phyloP scores from a whole-genome alignment of 1,139 yeast genomes.

The Scheffersomyces quercinus region DNA sequence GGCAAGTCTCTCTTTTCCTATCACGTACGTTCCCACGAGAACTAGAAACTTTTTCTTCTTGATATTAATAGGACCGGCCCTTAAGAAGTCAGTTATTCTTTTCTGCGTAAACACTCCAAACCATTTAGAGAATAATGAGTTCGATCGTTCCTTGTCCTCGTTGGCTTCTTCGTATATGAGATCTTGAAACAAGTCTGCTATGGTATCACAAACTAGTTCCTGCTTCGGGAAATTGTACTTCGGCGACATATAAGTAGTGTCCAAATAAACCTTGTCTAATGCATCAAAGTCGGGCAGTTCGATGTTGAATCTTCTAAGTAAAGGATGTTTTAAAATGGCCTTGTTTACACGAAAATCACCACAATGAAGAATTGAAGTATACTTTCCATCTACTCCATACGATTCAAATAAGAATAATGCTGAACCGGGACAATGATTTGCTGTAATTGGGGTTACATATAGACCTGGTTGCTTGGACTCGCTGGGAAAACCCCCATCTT shows the following conservation, averaged over 20 bases:
- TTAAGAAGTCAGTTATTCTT: conserved; percentile 45
- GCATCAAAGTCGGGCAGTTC: conserved; percentile 6
- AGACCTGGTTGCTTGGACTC: conserved; percentile 43
- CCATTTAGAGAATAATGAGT: conserved; percentile 32
- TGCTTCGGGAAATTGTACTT: conserved; percentile 78
- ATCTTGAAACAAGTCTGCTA: conserved; percentile 55
- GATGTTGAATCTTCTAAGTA: conserved; percentile 33
- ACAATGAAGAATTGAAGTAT: conserved; percentile 64
- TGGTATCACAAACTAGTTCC: conserved; percentile 57
- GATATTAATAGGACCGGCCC: not conserved
- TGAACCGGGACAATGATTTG: conserved; percentile 97
- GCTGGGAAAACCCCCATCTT: conserved; percentile 14
- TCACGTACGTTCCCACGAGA: conserved; percentile 85
- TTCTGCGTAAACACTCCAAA: conserved; percentile 40
- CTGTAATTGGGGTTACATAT: conserved; percentile 67
- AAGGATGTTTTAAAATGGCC: conserved; percentile 39
- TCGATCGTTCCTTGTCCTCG: conserved; percentile 8
- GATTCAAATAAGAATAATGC: conserved; percentile 75
- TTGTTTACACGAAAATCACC: conserved; percentile 84
- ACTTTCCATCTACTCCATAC: conserved; percentile 21
- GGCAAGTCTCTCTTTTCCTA: conserved; percentile 89
- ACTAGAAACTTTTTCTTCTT: conserved; percentile 51
- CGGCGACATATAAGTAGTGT: conserved; percentile 85
- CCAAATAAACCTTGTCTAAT: conserved; percentile 66
- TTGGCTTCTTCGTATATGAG: conserved; percentile 25